phyloP scores from a whole-genome alignment of 139 green algal genomes.

The Pseudopediastrum boryanum region DNA sequence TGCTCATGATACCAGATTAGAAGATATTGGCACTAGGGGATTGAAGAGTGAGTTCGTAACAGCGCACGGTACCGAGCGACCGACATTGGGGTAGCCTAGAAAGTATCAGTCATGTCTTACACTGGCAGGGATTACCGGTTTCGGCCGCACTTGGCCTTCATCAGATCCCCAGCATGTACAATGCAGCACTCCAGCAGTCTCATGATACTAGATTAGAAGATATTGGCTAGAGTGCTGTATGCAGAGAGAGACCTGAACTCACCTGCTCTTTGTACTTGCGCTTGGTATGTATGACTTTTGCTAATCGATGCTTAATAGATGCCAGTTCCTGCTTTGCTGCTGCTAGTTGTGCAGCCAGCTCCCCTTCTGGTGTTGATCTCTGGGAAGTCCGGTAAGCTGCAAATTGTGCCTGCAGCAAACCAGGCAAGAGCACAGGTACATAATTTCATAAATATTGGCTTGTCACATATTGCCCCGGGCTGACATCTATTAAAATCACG shows the following conservation, averaged over 20 bases:
- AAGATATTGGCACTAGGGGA: background rate
- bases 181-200: background rate
- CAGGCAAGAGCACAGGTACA: too few species aligned
- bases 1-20: background rate
- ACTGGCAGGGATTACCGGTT: too few species aligned
- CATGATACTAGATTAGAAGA: background rate
- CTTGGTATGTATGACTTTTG: constrained; percentile 39
- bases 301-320: constrained; percentile 31
- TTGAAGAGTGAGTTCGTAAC: too few species aligned
- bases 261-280: constrained; percentile 64
- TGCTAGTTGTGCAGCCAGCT: constrained; percentile 51
- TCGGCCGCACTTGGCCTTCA: too few species aligned
- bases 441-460: too few species aligned
- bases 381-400: constrained; percentile 31
- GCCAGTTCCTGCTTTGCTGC: constrained; percentile 40
- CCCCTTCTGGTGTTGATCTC: constrained; percentile 45
- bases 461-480: too few species aligned
- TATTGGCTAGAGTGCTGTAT: background rate
- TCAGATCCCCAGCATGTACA: background rate
- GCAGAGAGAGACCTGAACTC: background rate
- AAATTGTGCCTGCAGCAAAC: constrained; percentile 8
- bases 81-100: too few species aligned
- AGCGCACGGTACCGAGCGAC: too few species aligned
- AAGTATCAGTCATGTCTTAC: too few species aligned
- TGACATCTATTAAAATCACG: too few species aligned